phyloP scores from a whole-genome alignment of 164 flowering plant genomes.

The Kalanchoe fedtschenkoi region DNA sequence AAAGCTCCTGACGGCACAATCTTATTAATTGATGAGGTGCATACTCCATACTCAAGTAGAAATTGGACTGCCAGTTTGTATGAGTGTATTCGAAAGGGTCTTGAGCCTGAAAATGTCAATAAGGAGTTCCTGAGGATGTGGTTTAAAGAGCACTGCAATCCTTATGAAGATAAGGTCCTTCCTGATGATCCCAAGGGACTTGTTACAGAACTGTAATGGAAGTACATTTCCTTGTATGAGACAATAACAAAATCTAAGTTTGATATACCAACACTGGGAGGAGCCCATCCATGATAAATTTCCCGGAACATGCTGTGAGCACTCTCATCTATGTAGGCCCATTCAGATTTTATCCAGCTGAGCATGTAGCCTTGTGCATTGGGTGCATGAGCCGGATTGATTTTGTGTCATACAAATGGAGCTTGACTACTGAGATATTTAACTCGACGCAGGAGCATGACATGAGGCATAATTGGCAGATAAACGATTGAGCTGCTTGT shows the following conservation, averaged over 20 bases:
- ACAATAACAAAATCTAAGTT: slow-evolving; percentile 75
- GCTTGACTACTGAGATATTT: too few species aligned
- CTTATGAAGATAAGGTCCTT: slow-evolving; percentile 86
- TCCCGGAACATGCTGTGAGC: slow-evolving; percentile 59
- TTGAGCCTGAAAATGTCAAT: slow-evolving; percentile 96
- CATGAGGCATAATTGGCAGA: too few species aligned
- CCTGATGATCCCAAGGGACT: slow-evolving; percentile 88
- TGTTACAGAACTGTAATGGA: slow-evolving; percentile 75
- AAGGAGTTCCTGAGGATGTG: slow-evolving; percentile 91
- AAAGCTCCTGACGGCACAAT: slow-evolving; percentile 73
- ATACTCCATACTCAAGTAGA: slow-evolving; percentile 98
- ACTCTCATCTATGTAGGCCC: slow-evolving; percentile 29
- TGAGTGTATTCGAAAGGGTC: slow-evolving; percentile 50
- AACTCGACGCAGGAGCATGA: too few species aligned
- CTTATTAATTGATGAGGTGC: slow-evolving; percentile 88
- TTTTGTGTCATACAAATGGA: too few species aligned
- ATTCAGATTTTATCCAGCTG: background rate
- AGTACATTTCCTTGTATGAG: slow-evolving; percentile 84
- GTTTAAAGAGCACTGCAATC: slow-evolving; percentile 88
- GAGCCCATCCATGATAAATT: slow-evolving; percentile 72
- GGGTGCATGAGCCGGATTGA: too few species aligned
- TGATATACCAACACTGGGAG: slow-evolving; percentile 46
- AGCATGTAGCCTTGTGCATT: too few species aligned
- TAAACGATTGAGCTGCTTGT: too few species aligned
- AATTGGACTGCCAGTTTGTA: slow-evolving; percentile 87